Evolutionary conservation across 441 rosid genomes (phyloP), one percentile per base, ranked within the genome.

Genomic region (Sinapis alba): DNA sequence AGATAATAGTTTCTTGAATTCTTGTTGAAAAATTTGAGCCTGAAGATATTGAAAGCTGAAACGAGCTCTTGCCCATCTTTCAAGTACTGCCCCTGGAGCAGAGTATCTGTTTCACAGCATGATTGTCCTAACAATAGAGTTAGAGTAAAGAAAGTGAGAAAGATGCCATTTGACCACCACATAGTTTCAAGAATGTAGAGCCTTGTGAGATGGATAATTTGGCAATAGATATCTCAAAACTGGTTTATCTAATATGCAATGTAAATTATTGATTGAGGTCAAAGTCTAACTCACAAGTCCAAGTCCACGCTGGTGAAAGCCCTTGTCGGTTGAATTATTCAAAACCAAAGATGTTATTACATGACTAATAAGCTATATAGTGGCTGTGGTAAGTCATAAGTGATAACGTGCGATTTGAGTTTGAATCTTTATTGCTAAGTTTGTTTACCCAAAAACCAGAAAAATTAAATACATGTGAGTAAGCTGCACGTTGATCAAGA

Each of bases 11-110:
- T 73, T 20, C 43, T 41, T 12, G 80, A 66, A 15, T 27, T 38
- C 23, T 51, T 2, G 32, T 38, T 77, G 73, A 66, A 80, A 53
- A 80, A 80, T 57, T 72, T 69, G 50, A 83, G 59, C n/a, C 13
- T 78, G 80, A 80, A 80, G 38, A 65, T 80, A 45, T 62, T 74
- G 16, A 38, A 68, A 16, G 82, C 36, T 5, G 84, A 80, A 56
- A 69, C 78, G n/a, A 80, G 77, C n/a, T 75, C 76, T 2, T 69
- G 50, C 9, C 71, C 79, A 72, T 80, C 74, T 47, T 65, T 62
- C 41, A 80, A 62, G 43, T 24, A 16, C 10, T 65, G 65, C 8
- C 75, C 78, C 26, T 68, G 80, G 0, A 38, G 43, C 61, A 80
- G 18, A 6, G 69, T 80, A 18, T 82, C 67, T 19, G 78, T 58